Base-by-base conservation (phyloP, 306 rosid species). In the Coriaria nepalensis region DNA sequence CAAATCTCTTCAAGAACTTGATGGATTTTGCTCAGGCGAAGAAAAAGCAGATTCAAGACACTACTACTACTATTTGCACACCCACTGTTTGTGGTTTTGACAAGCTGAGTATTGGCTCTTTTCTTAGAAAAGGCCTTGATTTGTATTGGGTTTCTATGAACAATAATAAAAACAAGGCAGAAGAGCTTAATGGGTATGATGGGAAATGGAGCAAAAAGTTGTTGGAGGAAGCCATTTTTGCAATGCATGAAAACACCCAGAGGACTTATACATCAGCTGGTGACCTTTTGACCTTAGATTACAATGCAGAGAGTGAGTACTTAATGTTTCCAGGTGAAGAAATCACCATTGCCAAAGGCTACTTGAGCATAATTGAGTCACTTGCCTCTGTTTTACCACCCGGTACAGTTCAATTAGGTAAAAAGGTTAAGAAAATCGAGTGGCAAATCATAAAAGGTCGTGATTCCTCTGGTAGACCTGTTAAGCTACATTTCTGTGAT, bases 231-330 rank as follows among this genome's bases (percentile, higher is more conserved):
- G 98, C 70, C 5, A 47, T 85, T 43, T 90, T 90, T 52, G 72
- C 78, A 58, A 83, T 75, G 87, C 73, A 75, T 55, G 94, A 82
- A 75, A 81, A 66, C 50, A 79, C 41, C 10, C 87, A 77, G 62
- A 77, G 98, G 77, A 79, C 95, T 33, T 82, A 85, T 68, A 90
- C 98, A 5, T 77, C 98, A 1, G 94, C 98, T 6, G 87, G 74
- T 32, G 94, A 90, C 42, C 71, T 90, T 34, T 50, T 56, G 8
- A 68, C 66, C 49, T 62, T 90, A 35, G 98, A 90, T 68, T 85
- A 73, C 34, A 49, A 37, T 5, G 81, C 98, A 3, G 98, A 90
- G 15, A 81, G 95, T 13, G 98, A 90, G 61, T 90, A 85, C 60
- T 64, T 36, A 29, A 75, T 90, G 98, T 90, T 82, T 45, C 83